Evolutionary conservation across 768 basidiomycete genomes (phyloP).

Genomic region (Leccinum incarnatum): DNA sequence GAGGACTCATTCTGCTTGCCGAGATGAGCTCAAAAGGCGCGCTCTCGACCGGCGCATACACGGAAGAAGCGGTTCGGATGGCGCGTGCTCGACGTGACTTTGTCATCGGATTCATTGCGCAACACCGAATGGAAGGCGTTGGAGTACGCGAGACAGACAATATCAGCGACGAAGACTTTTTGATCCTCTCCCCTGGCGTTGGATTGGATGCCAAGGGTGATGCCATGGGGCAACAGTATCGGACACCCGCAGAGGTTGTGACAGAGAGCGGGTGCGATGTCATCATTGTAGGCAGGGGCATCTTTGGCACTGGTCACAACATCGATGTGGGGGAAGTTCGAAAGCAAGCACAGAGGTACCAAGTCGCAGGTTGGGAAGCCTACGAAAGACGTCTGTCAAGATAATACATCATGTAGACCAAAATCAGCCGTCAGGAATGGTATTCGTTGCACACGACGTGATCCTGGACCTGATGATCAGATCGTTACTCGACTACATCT

Average conservation of each 20-base stretch:
- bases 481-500: slow-evolving; percentile 5
- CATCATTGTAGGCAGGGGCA: slow-evolving; percentile 95
- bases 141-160: slow-evolving; percentile 35
- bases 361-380: slow-evolving; percentile 85
- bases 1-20: slow-evolving; percentile 87
- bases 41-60: slow-evolving; percentile 82
- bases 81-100: slow-evolving; percentile 79
- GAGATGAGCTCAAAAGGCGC: slow-evolving; percentile 95
- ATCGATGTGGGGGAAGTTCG: slow-evolving; percentile 40
- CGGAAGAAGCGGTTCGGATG: slow-evolving; percentile 81
- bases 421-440: not conserved
- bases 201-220: slow-evolving; percentile 79
- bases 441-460: not conserved
- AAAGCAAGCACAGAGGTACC: slow-evolving; percentile 80
- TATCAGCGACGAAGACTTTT: slow-evolving; percentile 66
- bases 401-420: not conserved
- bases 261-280: slow-evolving; percentile 84
- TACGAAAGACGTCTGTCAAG: slow-evolving; percentile 58
- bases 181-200: slow-evolving; percentile 92
- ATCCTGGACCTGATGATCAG: not conserved
- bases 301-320: slow-evolving; percentile 66
- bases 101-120: slow-evolving; percentile 96
- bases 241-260: slow-evolving; percentile 84
- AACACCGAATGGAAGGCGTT: slow-evolving; percentile 74
- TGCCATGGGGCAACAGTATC: slow-evolving; percentile 91